Base-by-base conservation (phyloP, 1,139 yeast genomes). In the Pichia sp. region DNA sequence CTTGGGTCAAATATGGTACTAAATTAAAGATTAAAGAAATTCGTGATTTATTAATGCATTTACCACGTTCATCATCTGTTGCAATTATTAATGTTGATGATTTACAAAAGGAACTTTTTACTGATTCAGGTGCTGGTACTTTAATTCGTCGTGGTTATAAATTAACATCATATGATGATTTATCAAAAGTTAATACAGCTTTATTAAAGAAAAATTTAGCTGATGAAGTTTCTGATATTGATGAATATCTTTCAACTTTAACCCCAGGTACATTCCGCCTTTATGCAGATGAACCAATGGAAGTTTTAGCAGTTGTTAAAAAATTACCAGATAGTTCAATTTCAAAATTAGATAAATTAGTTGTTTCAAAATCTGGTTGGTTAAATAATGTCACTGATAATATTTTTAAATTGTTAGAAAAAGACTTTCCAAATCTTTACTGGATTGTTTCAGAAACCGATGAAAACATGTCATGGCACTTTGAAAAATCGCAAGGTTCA, bases 81-180 rank as follows among this genome's bases (percentile, higher is more conserved):
- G 99, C 99, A 45, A 93, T 93, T 67, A 93, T 93, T 64, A 88
- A 93, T 61, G 97, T 95, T 46, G 81, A 88, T 63, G 98, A 93
- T 68, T 78, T 93, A 65, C 99, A 95, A 73, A 93, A 91, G 71
- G 99, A 93, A 71, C 80, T 93, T 66, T 93, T 93, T 72, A 93
- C 99, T 49, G 99, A 95, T 68, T 87, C 96, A 18, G 99, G 99
- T 70, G 99, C 99, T 46, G 99, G 99, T 66, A 93, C 99, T 49
- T 78, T 93, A 74, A 90, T 93, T 64, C 86, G 99, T 78, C 83
- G 99, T 70, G 99, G 99, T 57, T 89, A 93, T 74, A 89, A 89
- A 72, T 78, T 93, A 60, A 72, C 85, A 54, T 84, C 84, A 63
- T 50, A 53, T 47, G 54, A 55, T 45, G 55, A 56, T 48, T 42